A percentile compares a stretch with the other conserved stretches of the same genome.
Conservation (phyloP, 2,329 filamentous ascomycete species). For the Fusarium pininemorale region DNA sequence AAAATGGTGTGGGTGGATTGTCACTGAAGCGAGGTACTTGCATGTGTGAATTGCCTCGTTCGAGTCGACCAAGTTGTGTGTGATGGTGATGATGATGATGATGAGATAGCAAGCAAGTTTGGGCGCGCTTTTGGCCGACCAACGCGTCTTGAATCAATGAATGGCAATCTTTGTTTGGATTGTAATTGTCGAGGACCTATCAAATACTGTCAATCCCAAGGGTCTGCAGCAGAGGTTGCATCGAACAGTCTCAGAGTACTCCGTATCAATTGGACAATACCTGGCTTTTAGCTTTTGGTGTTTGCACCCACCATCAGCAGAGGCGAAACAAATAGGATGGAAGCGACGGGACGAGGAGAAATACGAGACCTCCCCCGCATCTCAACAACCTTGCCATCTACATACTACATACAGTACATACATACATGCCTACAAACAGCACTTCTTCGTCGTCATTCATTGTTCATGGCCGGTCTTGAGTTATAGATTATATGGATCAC, state of each 20-base stretch:
- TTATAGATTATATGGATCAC: neutral
- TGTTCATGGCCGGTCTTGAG: conserved; percentile 11
- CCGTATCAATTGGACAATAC: neutral
- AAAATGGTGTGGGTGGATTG: conserved; percentile 13
- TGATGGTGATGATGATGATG: neutral
- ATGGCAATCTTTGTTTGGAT: conserved; percentile 34
- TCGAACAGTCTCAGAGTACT: conserved; percentile 1
- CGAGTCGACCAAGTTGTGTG: neutral
- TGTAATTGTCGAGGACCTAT: conserved; percentile 35
- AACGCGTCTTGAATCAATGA: conserved; percentile 19
- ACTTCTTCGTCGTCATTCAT: conserved; percentile 9
- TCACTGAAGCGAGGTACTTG: neutral
- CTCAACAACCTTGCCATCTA: neutral
- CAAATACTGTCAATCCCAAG: conserved; percentile 10
- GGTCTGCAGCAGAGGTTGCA: conserved; percentile 8
- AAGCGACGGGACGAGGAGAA: neutral
- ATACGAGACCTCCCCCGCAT: conserved; percentile 4
- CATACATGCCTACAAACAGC: neutral
- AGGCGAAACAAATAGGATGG: neutral
- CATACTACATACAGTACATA: neutral
- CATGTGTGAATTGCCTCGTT: conserved; percentile 8
- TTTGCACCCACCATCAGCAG: conserved; percentile 7
- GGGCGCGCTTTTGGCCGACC: conserved; percentile 21
- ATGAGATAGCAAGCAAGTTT: neutral
- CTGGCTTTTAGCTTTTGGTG: conserved; percentile 1